These are phyloP conservation scores for Lactarius akahatsu DNA, from an alignment of 768 basidiomycete genomes.

Conservation along the genomic window DNA sequence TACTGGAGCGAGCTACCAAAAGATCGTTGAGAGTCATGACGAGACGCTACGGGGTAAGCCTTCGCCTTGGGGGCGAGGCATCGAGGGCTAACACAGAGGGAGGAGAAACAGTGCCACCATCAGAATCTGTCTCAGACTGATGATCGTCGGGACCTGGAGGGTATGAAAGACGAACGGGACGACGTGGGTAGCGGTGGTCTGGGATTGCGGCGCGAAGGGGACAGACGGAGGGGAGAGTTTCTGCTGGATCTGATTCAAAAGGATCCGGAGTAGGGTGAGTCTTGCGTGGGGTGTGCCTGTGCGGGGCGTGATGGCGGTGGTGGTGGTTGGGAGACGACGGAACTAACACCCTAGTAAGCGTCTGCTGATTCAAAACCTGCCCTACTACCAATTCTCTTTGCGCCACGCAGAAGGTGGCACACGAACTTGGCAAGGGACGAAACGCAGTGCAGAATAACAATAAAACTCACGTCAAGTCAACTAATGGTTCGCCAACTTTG, in stretches of 20 bases:
- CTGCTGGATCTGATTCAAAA: slow-evolving; percentile 11
- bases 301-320: slow-evolving; percentile 4
- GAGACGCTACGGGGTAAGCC: neutral
- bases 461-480: slow-evolving; percentile 9
- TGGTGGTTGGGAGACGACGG: neutral
- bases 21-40: slow-evolving; percentile 9
- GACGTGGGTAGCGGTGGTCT: slow-evolving; percentile 21
- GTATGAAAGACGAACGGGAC: slow-evolving; percentile 13
- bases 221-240: neutral
- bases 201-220: slow-evolving; percentile 5
- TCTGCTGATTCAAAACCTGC: neutral
- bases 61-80: neutral
- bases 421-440: neutral
- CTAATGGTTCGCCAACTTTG: neutral
- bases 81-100: slow-evolving; percentile 4
- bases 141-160: slow-evolving; percentile 17
- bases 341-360: slow-evolving; percentile 19
- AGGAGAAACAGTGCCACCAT: slow-evolving; percentile 6
- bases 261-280: slow-evolving; percentile 7
- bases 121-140: slow-evolving; percentile 9
- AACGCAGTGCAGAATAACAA: neutral
- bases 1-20: slow-evolving; percentile 7
- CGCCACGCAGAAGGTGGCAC: neutral
- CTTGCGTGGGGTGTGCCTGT: neutral
- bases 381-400: neutral